Evolutionary conservation across 768 basidiomycete genomes (phyloP).

Genomic region (Mycena galopus): DNA sequence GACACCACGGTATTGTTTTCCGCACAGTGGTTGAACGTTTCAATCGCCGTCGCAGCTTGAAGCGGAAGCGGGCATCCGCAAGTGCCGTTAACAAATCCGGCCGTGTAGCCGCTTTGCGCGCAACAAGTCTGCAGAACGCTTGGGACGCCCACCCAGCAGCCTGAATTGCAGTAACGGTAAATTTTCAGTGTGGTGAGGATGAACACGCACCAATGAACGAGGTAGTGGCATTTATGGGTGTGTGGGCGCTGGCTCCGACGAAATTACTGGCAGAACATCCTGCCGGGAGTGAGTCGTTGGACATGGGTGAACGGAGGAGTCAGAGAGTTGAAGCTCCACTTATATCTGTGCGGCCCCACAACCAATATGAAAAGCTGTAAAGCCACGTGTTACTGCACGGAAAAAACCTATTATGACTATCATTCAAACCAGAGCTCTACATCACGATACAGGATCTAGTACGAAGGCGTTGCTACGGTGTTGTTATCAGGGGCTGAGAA

Average conservation of each 20-base stretch:
- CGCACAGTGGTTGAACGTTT: not conserved
- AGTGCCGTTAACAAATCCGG: not conserved
- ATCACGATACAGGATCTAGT: too few relatives aligned
- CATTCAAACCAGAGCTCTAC: too few relatives aligned
- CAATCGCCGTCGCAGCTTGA: not conserved
- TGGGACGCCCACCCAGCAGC: not conserved
- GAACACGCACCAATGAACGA: not conserved
- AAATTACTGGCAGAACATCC: not conserved
- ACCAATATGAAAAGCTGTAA: too few relatives aligned
- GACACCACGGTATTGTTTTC: not conserved
- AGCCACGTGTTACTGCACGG: too few relatives aligned
- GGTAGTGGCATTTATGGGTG: not conserved
- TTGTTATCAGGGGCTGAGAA: too few relatives aligned
- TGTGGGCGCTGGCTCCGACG: not conserved
- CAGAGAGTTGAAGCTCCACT: too few relatives aligned
- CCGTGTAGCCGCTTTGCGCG: not conserved
- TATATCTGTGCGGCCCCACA: too few relatives aligned
- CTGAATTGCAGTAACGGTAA: not conserved
- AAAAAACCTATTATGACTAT: too few relatives aligned
- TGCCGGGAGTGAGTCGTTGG: not conserved
- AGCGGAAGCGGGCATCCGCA: not conserved
- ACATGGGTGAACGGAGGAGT: not conserved
- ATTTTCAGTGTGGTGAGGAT: not conserved
- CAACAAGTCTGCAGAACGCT: not conserved
- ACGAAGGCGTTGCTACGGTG: too few relatives aligned